phyloP scores from a whole-genome alignment of 345 rosid species.

The Hypericum androsaemum region DNA sequence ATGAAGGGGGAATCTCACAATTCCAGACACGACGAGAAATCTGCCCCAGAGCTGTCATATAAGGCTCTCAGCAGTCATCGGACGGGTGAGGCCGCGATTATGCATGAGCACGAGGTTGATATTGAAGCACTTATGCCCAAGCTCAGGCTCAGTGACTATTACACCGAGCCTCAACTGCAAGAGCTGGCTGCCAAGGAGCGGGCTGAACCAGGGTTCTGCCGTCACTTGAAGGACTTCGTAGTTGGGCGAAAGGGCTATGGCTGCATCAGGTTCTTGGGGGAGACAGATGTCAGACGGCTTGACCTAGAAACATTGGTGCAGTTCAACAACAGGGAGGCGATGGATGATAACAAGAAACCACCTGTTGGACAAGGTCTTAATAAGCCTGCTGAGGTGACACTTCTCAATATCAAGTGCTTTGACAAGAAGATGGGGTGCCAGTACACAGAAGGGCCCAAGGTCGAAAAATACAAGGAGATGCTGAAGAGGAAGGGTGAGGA shows the following conservation, averaged over 20 bases:
- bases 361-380: conserved; percentile 90
- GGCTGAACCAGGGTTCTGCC: conserved; percentile 67
- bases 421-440: conserved; percentile 68
- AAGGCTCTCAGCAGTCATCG: conserved; percentile 51
- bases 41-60: conserved; percentile 39
- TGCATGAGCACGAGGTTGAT: conserved; percentile 69
- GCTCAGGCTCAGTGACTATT: conserved; percentile 66
- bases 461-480: conserved; percentile 73
- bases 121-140: conserved; percentile 92
- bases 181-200: conserved; percentile 90
- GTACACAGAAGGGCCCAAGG: conserved; percentile 50
- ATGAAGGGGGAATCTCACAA: conserved; percentile 31
- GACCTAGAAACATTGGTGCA: conserved; percentile 75
- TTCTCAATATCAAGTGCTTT: conserved; percentile 80
- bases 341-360: conserved; percentile 84
- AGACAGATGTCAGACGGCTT: conserved; percentile 73
- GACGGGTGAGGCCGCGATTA: conserved; percentile 77
- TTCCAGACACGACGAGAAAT: conserved; percentile 34
- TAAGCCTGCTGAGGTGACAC: conserved; percentile 90
- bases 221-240: conserved; percentile 63
- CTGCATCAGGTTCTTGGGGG: conserved; percentile 74
- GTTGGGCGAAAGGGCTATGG: conserved; percentile 86
- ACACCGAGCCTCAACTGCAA: conserved; percentile 85
- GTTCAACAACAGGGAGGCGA: conserved; percentile 80
- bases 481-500: conserved; percentile 77